Base-by-base conservation (phyloP, 108 stramenopile species). In the Nannochloropsis gaditana region DNA sequence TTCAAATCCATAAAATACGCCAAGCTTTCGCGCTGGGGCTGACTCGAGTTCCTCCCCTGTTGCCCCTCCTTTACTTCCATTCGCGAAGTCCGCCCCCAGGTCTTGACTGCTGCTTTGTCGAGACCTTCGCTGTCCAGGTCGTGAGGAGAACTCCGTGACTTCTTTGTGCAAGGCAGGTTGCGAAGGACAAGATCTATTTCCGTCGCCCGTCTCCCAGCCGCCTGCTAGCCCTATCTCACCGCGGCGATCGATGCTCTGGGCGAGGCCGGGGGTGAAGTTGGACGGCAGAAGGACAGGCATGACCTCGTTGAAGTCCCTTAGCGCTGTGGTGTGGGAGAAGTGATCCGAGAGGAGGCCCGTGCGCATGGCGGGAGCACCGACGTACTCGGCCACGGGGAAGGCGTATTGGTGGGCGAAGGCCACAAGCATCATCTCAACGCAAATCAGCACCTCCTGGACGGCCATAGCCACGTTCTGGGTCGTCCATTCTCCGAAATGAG, bases 261-360 rank as follows among this genome's bases (percentile, higher is more conserved):
- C 59, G 19, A 73, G n/a, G n/a, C 59, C 59, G 21, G 84, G 84
- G 3, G 80, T 73, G 8, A 73, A 73, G n/a, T 73, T 73, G n/a
- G 59, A 73, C 19, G 59, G 82, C 15, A 42, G 82, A 11, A 83
- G 42, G 81, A 84, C 84, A 17, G 87, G 87, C 84, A 84, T 84
- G n/a, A 45, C 87, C 82, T 91, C 91, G 45, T 91, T 91, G 88
- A 91, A 91, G 80, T 91, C 91, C 31, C 91, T 44, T 42, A 91
- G 43, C 2, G 91, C 91, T 42, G 82, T 79, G 45, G 86, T 82
- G 79, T 90, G 87, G 9, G 91, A 90, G 59, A 91, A 91, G 84
- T 91, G 90, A 43, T 83, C 86, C 44, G 90, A 87, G 44, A 91
- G 90, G 43, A 90, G n/a, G 11, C 85, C 83, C 47, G 86, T 82